Evolutionary conservation across 2,329 filamentous ascomycete genomes (phyloP).

Genomic region (Erysiphe pisi): DNA sequence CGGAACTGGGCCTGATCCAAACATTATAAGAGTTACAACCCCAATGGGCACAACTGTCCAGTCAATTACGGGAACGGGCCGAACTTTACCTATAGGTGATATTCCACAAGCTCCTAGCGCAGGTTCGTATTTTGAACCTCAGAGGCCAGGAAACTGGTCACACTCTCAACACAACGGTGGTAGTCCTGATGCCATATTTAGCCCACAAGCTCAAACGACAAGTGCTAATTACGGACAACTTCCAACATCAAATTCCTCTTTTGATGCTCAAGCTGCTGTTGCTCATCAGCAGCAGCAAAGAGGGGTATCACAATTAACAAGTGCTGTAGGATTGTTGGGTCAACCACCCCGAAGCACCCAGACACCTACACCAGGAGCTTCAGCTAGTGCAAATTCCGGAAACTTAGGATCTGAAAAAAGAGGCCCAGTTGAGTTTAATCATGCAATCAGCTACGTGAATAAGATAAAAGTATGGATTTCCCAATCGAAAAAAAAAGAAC

Average conservation of each 20-base stretch:
- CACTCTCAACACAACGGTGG: conserved; percentile 49
- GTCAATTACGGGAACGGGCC: conserved; percentile 54
- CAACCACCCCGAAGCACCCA: conserved; percentile 46
- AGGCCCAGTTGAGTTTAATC: conserved; percentile 95
- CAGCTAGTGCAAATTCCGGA: conserved; percentile 51
- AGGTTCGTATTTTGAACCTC: conserved; percentile 39
- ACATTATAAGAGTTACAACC: conserved; percentile 91
- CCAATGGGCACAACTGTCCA: conserved; percentile 95
- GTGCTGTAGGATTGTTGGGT: conserved; percentile 42
- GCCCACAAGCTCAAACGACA: conserved; percentile 46
- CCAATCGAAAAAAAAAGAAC: background rate
- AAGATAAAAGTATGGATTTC: conserved; percentile 73
- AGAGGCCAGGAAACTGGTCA: conserved; percentile 45
- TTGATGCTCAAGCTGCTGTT: conserved; percentile 39
- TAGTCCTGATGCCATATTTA: conserved; percentile 53
- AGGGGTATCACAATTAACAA: conserved; percentile 55
- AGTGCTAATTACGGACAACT: conserved; percentile 41
- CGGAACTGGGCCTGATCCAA: conserved; percentile 83
- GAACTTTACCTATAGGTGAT: conserved; percentile 38
- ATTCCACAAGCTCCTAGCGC: conserved; percentile 32
- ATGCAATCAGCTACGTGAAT: conserved; percentile 98
- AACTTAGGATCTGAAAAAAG: conserved; percentile 64
- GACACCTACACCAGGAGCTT: conserved; percentile 49
- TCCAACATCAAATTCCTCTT: conserved; percentile 38
- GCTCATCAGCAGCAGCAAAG: conserved; percentile 54